Evolutionary conservation across 2,329 filamentous ascomycete species (phyloP).

Genomic region (Curvularia verruculosa): DNA sequence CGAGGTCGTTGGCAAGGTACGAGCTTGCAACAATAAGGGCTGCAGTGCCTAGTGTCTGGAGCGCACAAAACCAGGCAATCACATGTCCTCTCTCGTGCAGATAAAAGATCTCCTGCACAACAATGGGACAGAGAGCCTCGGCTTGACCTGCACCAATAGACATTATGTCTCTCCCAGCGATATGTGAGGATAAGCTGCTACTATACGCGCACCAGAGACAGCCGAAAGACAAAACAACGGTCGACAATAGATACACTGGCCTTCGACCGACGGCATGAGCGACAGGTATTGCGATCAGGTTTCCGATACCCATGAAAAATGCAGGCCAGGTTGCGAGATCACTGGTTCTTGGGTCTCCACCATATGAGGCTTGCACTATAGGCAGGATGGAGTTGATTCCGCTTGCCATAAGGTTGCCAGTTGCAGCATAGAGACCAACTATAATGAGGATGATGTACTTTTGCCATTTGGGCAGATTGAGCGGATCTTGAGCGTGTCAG

Average conservation of each 20-base stretch:
- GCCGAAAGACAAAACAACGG: slow-evolving; percentile 13
- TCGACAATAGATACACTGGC: slow-evolving; percentile 17
- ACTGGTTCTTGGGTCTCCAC: slow-evolving; percentile 11
- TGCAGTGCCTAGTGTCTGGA: slow-evolving; percentile 18
- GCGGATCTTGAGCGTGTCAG: slow-evolving; percentile 10
- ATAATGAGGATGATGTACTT: slow-evolving; percentile 19
- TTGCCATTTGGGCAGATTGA: slow-evolving; percentile 18
- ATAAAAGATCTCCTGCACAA: slow-evolving; percentile 18
- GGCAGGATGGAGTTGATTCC: slow-evolving; percentile 20
- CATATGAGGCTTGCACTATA: slow-evolving; percentile 10
- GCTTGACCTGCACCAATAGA: slow-evolving; percentile 21
- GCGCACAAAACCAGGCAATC: slow-evolving; percentile 20
- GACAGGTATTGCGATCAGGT: slow-evolving; percentile 17
- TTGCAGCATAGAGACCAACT: slow-evolving; percentile 17
- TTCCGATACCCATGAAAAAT: slow-evolving; percentile 21
- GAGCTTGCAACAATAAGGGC: slow-evolving; percentile 17
- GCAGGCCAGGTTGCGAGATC: slow-evolving; percentile 20
- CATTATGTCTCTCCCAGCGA: slow-evolving; percentile 19
- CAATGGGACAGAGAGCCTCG: slow-evolving; percentile 17
- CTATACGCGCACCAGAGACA: slow-evolving; percentile 18
- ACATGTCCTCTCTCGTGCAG: slow-evolving; percentile 17
- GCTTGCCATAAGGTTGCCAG: slow-evolving; percentile 17
- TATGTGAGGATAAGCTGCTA: slow-evolving; percentile 14
- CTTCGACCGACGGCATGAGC: slow-evolving; percentile 18
- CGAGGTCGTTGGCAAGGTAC: slow-evolving; percentile 16